These are phyloP conservation scores for Chimonanthus praecox DNA, from an alignment of 164 flowering plant genomes.

Conservation along the genomic window DNA sequence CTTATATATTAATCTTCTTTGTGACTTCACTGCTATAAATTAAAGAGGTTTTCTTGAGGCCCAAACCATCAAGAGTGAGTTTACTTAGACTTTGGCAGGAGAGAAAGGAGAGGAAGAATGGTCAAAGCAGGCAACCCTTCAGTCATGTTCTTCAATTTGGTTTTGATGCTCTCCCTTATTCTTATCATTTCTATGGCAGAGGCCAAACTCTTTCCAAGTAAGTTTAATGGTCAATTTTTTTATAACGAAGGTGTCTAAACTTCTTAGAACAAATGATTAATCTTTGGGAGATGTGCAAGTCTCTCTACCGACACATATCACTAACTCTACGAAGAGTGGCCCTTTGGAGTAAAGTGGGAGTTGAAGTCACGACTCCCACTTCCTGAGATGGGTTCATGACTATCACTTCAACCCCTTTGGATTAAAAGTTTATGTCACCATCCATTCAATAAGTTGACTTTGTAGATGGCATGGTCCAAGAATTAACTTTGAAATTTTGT, in stretches of 20 bases:
- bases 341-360: no score
- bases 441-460: no score
- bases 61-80: not conserved
- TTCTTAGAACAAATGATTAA: not conserved
- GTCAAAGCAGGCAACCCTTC: not conserved
- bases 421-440: no score
- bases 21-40: not conserved
- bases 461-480: no score
- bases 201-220: slow-evolving; percentile 4
- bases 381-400: not conserved
- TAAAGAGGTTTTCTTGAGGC: not conserved
- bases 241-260: no score
- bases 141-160: slow-evolving; percentile 5
- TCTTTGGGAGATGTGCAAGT: not conserved
- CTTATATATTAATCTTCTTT: not conserved
- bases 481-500: no score
- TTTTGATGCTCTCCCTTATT: slow-evolving; percentile 12
- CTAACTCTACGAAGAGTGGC: no score
- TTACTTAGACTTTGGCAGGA: not conserved
- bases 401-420: no score
- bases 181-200: slow-evolving; percentile 8
- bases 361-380: not conserved
- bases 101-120: not conserved
- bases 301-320: no score
- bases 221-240: not conserved